Percentiles rank a stretch among this genome's conserved stretches.
Evolutionary conservation across 2,329 filamentous ascomycete genomes (phyloP).

Genomic region (Plenodomus biglobosus): DNA sequence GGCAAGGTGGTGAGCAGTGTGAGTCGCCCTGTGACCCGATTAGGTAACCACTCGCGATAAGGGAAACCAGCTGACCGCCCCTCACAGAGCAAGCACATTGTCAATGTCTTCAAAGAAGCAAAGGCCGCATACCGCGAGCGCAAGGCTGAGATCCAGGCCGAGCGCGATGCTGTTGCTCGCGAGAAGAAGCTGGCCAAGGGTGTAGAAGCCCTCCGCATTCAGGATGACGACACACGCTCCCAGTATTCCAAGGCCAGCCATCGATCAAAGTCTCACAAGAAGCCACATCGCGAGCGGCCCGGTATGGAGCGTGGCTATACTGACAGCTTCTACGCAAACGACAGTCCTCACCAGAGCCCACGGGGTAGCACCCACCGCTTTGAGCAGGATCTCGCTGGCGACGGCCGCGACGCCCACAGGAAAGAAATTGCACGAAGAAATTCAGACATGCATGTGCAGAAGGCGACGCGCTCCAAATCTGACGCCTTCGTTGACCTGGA

Average conservation of each 20-base stretch:
- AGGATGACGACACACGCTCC: constrained; percentile 44
- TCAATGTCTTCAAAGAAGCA: constrained; percentile 90
- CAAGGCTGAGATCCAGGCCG: constrained; percentile 76
- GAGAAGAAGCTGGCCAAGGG: constrained; percentile 63
- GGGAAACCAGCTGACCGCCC: constrained; percentile 18
- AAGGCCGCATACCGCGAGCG: constrained; percentile 84
- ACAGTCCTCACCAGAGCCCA: constrained; percentile 21
- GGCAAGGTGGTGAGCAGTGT: constrained; percentile 90
- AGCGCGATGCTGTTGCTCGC: constrained; percentile 61
- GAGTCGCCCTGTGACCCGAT: constrained; percentile 51
- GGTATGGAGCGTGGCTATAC: constrained; percentile 49
- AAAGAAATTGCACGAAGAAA: constrained; percentile 49
- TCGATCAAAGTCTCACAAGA: constrained; percentile 27
- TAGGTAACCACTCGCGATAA: constrained; percentile 9
- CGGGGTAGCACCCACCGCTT: constrained; percentile 29
- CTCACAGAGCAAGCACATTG: constrained; percentile 78
- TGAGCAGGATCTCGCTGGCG: constrained; percentile 37
- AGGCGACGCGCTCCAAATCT: constrained; percentile 40
- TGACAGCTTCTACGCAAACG: constrained; percentile 51
- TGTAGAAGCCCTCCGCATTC: constrained; percentile 52
- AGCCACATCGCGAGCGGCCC: constrained; percentile 28
- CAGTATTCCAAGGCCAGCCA: constrained; percentile 31
- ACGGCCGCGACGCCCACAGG: constrained; percentile 33
- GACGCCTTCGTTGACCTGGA: constrained; percentile 76
- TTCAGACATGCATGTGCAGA: constrained; percentile 41